Base-by-base conservation (phyloP, 192 early-diverging fungal species). In the Thamnidium elegans region DNA sequence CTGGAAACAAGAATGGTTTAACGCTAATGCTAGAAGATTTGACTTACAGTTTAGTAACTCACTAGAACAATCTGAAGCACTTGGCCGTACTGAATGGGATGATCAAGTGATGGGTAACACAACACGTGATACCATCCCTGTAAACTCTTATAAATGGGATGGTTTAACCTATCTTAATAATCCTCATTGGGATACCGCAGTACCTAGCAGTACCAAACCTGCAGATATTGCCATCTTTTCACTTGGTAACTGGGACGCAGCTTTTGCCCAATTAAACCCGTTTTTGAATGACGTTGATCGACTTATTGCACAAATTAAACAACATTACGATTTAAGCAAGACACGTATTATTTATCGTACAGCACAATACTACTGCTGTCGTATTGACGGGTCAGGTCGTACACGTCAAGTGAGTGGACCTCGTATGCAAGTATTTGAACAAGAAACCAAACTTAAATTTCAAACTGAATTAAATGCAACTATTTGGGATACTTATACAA, bases 351-450 rank as follows among this genome's bases (percentile, higher is more conserved):
- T 81, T 2, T 68, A 81, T 23, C 80, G 82, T 45, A 71, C 80
- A 0, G 73, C 79, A 0, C 82, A 84, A 65, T 80, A 81, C 67
- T 78, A 68, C 65, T 84, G 82, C 64, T 84, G 82, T 56, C 69
- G 69, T 44, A 58, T 71, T 0, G 82, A 84, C 34, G 17, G 36
- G 3, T 63, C 69, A 3, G 34, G 34, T 8, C 53, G 68, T 9
- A 31, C 50, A 10, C 67, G 82, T 19, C 46, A 48, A 26, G 68
- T 69, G 54, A 47, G 65, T 64, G 50, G 78, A 51, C 19, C 65
- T 30, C 44, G 63, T 39, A 42, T 72, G 50, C 56, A 73, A 55
- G 42, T 73, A 58, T 68, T 67, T 76, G 56, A 60, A 61, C n/a
- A 47, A 21, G 31, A 59, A 43, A 48, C 71, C 60, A 54, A 65